These are phyloP conservation scores for Fusarium tricinctum DNA, from an alignment of 2,329 filamentous ascomycete species.

Conservation along the genomic window DNA sequence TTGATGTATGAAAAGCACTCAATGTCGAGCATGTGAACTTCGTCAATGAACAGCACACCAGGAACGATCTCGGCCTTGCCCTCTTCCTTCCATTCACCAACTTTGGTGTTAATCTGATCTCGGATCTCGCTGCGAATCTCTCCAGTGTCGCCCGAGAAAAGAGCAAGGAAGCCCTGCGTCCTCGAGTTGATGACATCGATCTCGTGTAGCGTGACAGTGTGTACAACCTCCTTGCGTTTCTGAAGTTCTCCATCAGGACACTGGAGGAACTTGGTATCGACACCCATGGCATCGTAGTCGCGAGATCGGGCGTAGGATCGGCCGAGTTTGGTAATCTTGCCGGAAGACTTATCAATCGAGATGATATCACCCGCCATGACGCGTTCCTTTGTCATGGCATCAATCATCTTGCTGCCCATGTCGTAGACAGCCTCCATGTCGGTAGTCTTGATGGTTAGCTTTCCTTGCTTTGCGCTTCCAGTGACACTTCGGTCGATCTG, in stretches of 20 bases:
- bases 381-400: conserved; percentile 99
- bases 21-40: conserved; percentile 99
- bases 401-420: conserved; percentile 99
- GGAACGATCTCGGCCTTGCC: conserved; percentile 98
- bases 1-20: conserved; percentile 99
- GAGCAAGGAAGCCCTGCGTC: conserved; percentile 96
- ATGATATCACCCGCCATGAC: conserved; percentile 99
- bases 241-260: conserved; percentile 98
- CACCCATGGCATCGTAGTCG: conserved; percentile 99
- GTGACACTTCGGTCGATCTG: conserved; percentile 98
- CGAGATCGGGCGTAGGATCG: conserved; percentile 94
- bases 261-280: conserved; percentile 97
- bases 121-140: conserved; percentile 98
- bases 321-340: conserved; percentile 97
- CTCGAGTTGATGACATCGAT: conserved; percentile 99
- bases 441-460: conserved; percentile 98
- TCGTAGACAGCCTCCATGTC: conserved; percentile 99
- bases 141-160: conserved; percentile 97
- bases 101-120: conserved; percentile 99
- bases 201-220: conserved; percentile 96
- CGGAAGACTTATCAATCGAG: conserved; percentile 97
- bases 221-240: conserved; percentile 95
- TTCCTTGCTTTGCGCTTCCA: conserved; percentile 96
- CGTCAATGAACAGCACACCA: conserved; percentile 97
- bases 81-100: conserved; percentile 99